Evolutionary conservation across 495 filamentous ascomycete species (phyloP).

Genomic region (Schizothecium vesticola): DNA sequence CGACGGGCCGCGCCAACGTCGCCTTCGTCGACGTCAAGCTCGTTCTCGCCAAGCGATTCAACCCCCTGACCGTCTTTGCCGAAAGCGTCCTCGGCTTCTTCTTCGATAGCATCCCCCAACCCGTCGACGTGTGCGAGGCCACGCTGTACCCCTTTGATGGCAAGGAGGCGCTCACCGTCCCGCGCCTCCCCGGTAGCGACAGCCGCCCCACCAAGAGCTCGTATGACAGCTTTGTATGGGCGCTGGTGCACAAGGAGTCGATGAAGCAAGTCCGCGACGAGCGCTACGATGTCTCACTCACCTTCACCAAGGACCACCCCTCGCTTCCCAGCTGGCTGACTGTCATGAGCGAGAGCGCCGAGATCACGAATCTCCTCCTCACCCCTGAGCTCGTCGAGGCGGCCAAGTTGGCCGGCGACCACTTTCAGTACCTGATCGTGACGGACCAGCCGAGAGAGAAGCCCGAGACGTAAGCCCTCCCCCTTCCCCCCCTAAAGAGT

Average conservation of each 20-base stretch:
- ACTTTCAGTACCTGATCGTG: slow-evolving; percentile 82
- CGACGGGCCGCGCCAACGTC: slow-evolving; percentile 89
- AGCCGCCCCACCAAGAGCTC: slow-evolving; percentile 58
- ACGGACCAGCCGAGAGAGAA: slow-evolving; percentile 88
- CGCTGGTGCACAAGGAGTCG: slow-evolving; percentile 86
- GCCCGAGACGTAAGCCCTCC: slow-evolving; percentile 66
- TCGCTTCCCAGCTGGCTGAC: slow-evolving; percentile 91
- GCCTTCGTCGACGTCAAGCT: slow-evolving; percentile 84
- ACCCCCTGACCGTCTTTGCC: slow-evolving; percentile 66
- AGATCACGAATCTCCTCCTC: slow-evolving; percentile 83
- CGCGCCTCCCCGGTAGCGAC: slow-evolving; percentile 52
- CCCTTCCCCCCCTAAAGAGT: not conserved
- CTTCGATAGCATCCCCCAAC: slow-evolving; percentile 61
- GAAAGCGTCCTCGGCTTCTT: slow-evolving; percentile 70
- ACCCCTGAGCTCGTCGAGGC: slow-evolving; percentile 80
- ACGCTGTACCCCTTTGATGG: slow-evolving; percentile 85
- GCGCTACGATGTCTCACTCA: slow-evolving; percentile 90
- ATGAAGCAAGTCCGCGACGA: slow-evolving; percentile 90
- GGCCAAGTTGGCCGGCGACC: slow-evolving; percentile 71
- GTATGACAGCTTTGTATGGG: slow-evolving; percentile 92
- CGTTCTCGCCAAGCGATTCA: slow-evolving; percentile 81
- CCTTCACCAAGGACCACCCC: slow-evolving; percentile 80
- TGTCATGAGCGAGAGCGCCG: slow-evolving; percentile 93
- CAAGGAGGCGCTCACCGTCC: slow-evolving; percentile 69
- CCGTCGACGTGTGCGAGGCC: slow-evolving; percentile 67